Evolutionary conservation across 2,329 filamentous ascomycete species (phyloP), one percentile per base, ranked within the genome.

Genomic region (Sclerotinia trifoliorum): DNA sequence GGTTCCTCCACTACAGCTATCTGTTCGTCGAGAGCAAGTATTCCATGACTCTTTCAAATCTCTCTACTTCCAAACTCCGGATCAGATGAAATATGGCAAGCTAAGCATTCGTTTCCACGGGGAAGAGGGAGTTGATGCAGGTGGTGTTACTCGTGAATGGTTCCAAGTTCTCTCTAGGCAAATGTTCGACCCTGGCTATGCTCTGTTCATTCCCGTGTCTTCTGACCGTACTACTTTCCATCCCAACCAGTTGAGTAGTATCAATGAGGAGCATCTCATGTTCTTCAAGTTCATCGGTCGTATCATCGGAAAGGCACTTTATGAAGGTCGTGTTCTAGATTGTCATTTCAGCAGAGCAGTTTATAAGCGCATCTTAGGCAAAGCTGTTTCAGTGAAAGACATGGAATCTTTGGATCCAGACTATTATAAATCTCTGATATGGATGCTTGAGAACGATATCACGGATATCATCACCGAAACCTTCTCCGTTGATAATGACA

Each of bases 261-360:
- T 98, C 85, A 99, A 99, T 78, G 90, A 92, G 46, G 94, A 99
- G 80, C 96, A 99, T 82, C 81, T 98, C 69, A 88, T 93, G 83
- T 99, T 97, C 86, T 99, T 99, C 87, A 98, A 98, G 79, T 99
- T 99, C 81, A 97, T 99, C 76, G 95, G 95, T 54, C 92, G 95
- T 62, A 93, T 99, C 80, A 99, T 99, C 74, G 96, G 95, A 75
- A 99, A 99, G 81, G 95, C 95, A 49, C 85, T 99, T 61, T 99
- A 98, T 79, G 96, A 99, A 81, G 92, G 93, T 57, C 91, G 95
- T 68, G 89, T 99, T 48, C 88, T 99, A 42, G 95, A 99, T 79
- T 99, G 95, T 80, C 96, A 98, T 84, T 99, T 99, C 83, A 98
- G 94, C 81, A 90, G 95, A 77, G 96, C 96, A 19, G 94, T 99